A percentile compares a stretch with the other conserved stretches of the same genome.
phyloP scores from a whole-genome alignment of 2,329 filamentous ascomycete species.

The Alternaria ethzedia region DNA sequence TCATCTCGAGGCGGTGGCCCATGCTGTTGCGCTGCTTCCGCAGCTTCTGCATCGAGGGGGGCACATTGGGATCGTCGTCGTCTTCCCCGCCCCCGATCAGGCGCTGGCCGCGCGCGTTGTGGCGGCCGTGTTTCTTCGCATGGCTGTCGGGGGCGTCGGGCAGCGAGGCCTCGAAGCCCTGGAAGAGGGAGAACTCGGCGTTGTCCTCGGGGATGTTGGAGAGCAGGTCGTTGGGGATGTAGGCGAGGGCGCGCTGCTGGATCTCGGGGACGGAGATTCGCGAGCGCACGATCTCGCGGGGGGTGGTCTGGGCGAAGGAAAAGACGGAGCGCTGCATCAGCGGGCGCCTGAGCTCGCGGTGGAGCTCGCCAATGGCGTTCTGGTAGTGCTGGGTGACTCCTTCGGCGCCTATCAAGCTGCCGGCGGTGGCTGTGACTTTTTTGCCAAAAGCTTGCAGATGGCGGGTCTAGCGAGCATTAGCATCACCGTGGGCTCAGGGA shows the following conservation, averaged over 20 bases:
- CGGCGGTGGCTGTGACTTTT: constrained; percentile 93
- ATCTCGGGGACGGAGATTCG: constrained; percentile 91
- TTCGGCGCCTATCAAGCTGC: constrained; percentile 76
- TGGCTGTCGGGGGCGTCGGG: constrained; percentile 69
- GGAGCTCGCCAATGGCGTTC: constrained; percentile 84
- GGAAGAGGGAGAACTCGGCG: constrained; percentile 90
- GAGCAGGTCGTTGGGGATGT: constrained; percentile 88
- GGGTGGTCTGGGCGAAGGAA: constrained; percentile 85
- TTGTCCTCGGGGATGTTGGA: constrained; percentile 85
- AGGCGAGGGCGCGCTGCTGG: constrained; percentile 87
- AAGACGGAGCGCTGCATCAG: constrained; percentile 88
- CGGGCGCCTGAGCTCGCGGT: constrained; percentile 85
- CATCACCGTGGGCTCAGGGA: constrained; percentile 7
- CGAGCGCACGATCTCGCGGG: constrained; percentile 91
- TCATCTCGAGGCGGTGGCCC: constrained; percentile 87
- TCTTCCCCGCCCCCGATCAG: constrained; percentile 70
- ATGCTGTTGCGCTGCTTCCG: constrained; percentile 81
- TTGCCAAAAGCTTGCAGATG: constrained; percentile 91
- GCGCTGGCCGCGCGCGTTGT: constrained; percentile 76
- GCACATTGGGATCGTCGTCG: constrained; percentile 57
- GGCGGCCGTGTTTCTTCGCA: constrained; percentile 65
- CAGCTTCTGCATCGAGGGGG: constrained; percentile 73
- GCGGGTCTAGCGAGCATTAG: constrained; percentile 66
- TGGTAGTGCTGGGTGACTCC: constrained; percentile 74
- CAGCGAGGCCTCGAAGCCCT: constrained; percentile 91